A percentile compares a stretch with the other conserved stretches of the same genome.
phyloP scores from a whole-genome alignment of 2,329 filamentous ascomycete species.

The Passalora sequoiae region DNA sequence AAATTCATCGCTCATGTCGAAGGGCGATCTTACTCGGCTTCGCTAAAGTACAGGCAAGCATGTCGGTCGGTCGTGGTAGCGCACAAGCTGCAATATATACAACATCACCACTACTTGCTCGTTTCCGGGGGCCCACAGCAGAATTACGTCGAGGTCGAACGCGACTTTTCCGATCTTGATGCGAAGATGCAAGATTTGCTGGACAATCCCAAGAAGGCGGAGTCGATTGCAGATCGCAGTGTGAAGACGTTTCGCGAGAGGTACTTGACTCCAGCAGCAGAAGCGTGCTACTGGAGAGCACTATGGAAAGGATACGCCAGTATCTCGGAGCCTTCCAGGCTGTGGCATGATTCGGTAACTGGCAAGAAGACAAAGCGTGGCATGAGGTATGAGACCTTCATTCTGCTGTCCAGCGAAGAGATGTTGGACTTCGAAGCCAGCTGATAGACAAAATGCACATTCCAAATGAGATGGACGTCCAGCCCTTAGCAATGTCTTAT shows the following conservation, averaged over 20 bases:
- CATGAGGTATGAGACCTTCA: constrained; percentile 20
- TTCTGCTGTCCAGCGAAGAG: constrained; percentile 19
- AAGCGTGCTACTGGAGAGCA: constrained; percentile 27
- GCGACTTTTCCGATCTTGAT: constrained; percentile 24
- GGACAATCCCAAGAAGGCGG: constrained; percentile 18
- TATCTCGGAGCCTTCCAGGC: constrained; percentile 14
- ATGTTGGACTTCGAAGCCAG: constrained; percentile 17
- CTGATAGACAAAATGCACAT: too few relatives aligned
- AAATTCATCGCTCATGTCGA: constrained; percentile 31
- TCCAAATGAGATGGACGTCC: too few relatives aligned
- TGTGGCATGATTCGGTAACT: constrained; percentile 10
- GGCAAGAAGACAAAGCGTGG: constrained; percentile 14
- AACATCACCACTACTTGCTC: constrained; percentile 24
- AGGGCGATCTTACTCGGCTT: constrained; percentile 26
- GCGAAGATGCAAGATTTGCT: constrained; percentile 20
- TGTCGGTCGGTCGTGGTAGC: constrained; percentile 25
- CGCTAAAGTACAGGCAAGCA: constrained; percentile 28
- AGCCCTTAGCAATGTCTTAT: too few relatives aligned
- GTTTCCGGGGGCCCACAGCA: constrained; percentile 20
- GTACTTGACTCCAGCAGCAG: constrained; percentile 30
- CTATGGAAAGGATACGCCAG: constrained; percentile 16
- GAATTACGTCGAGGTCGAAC: constrained; percentile 24
- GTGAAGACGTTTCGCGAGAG: constrained; percentile 26
- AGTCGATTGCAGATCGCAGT: constrained; percentile 27
- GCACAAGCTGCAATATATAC: constrained; percentile 26